Percentiles rank a stretch among this genome's conserved stretches.
Conservation (phyloP, 495 filamentous ascomycete species). For the Pseudoneurospora amorphoporcata region DNA sequence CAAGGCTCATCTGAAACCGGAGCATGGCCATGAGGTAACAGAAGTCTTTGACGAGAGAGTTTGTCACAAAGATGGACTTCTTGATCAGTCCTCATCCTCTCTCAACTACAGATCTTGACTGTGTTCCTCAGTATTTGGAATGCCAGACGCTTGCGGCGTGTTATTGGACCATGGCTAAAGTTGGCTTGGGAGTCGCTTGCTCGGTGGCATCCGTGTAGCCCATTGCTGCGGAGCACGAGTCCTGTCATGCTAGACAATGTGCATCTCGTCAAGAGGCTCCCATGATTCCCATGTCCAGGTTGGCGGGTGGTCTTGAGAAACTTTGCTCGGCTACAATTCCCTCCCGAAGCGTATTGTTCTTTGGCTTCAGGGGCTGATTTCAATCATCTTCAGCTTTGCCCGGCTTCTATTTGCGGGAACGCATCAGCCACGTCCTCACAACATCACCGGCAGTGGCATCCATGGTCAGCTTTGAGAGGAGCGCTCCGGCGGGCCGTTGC, state of each 20-base stretch:
- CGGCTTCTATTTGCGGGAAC: neutral
- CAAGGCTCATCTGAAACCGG: constrained; percentile 7
- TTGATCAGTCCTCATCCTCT: neutral
- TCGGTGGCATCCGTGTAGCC: neutral
- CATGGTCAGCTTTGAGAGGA: neutral
- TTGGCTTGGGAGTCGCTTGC: neutral
- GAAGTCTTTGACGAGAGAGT: neutral
- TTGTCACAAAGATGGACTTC: neutral
- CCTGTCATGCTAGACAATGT: neutral
- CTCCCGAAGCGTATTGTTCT: neutral
- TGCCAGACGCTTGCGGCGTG: neutral
- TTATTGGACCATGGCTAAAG: neutral
- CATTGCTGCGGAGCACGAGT: neutral
- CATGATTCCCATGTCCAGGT: neutral
- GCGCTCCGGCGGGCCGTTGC: neutral
- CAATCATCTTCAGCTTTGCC: neutral
- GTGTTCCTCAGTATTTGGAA: neutral
- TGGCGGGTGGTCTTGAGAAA: neutral
- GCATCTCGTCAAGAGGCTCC: neutral
- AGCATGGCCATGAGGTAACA: neutral
- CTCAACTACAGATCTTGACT: neutral
- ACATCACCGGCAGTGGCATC: neutral
- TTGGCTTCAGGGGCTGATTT: neutral
- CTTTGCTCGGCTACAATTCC: neutral
- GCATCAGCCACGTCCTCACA: neutral